phyloP scores from a whole-genome alignment of 2,329 filamentous ascomycete species.

The Fusarium beomiforme region DNA sequence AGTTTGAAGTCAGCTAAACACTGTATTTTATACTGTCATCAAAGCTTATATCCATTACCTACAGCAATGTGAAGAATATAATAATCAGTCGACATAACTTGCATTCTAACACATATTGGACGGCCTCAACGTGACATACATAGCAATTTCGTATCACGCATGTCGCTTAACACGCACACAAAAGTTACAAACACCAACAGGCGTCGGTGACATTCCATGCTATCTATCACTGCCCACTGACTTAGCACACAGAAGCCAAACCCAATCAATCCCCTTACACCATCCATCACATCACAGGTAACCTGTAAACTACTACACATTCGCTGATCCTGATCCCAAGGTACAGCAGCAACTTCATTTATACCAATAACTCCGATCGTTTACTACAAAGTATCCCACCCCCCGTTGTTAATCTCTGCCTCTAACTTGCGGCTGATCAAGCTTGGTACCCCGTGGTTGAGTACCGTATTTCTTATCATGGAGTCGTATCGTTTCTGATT shows the following conservation, averaged over 20 bases:
- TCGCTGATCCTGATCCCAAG: background rate
- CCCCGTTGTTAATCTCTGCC: conserved; percentile 95
- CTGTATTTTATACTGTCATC: conserved; percentile 9
- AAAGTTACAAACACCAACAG: background rate
- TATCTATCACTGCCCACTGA: background rate
- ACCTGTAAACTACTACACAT: background rate
- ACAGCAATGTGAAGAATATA: background rate
- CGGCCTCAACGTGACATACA: no score
- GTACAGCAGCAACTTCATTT: background rate
- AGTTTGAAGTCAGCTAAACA: background rate
- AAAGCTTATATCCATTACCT: no score
- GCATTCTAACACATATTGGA: no score
- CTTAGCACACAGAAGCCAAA: conserved; percentile 1
- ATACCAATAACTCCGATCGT: background rate
- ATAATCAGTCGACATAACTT: background rate
- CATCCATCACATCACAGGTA: background rate
- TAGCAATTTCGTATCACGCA: no score
- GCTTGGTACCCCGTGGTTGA: conserved; percentile 86
- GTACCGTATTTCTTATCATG: conserved; percentile 84
- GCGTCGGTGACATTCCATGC: conserved; percentile 11
- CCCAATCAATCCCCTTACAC: conserved; percentile 2
- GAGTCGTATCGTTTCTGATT: conserved; percentile 95
- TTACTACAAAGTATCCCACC: conserved; percentile 80
- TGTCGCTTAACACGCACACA: background rate
- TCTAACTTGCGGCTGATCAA: conserved; percentile 91